Evolutionary conservation across 2,329 filamentous ascomycete genomes (phyloP).

Genomic region (Aureobasidium sp.): DNA sequence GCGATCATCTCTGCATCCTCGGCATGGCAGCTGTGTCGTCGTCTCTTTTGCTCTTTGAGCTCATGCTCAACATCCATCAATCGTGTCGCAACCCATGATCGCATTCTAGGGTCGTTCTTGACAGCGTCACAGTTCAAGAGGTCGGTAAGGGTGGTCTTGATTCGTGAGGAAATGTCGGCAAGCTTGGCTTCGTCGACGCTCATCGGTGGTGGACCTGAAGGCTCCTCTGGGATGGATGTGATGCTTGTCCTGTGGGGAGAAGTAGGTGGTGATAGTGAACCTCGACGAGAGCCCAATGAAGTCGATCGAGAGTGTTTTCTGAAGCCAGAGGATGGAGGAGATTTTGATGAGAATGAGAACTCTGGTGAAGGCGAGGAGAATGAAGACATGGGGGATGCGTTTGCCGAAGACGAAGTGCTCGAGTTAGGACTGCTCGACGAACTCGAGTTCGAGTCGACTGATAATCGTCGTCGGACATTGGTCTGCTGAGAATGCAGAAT

Average conservation of each 20-base stretch:
- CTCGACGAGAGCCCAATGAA: slow-evolving; percentile 16
- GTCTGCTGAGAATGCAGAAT: slow-evolving; percentile 35
- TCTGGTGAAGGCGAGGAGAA: slow-evolving; percentile 17
- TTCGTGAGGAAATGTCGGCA: slow-evolving; percentile 45
- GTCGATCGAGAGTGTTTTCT: slow-evolving; percentile 14
- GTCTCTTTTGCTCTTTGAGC: slow-evolving; percentile 36
- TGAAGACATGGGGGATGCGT: slow-evolving; percentile 12
- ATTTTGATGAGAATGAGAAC: slow-evolving; percentile 18
- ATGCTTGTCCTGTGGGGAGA: slow-evolving; percentile 14
- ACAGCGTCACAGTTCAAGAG: slow-evolving; percentile 48
- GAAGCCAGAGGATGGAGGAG: slow-evolving; percentile 11
- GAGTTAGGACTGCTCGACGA: not conserved
- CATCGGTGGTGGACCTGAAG: slow-evolving; percentile 23
- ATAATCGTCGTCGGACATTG: slow-evolving; percentile 33
- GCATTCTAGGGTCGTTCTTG: slow-evolving; percentile 38
- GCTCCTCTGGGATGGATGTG: slow-evolving; percentile 18
- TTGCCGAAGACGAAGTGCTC: slow-evolving; percentile 13
- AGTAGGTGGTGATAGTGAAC: slow-evolving; percentile 11
- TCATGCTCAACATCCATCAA: slow-evolving; percentile 49
- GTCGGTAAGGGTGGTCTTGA: slow-evolving; percentile 48
- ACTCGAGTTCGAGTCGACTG: slow-evolving; percentile 25
- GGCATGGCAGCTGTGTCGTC: slow-evolving; percentile 27
- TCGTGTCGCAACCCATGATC: slow-evolving; percentile 45
- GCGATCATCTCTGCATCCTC: slow-evolving; percentile 8
- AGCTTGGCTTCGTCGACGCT: slow-evolving; percentile 38